A percentile compares a stretch with the other conserved stretches of the same genome.
Evolutionary conservation across 2,329 filamentous ascomycete genomes (phyloP).

Genomic region (Periconia sp.): DNA sequence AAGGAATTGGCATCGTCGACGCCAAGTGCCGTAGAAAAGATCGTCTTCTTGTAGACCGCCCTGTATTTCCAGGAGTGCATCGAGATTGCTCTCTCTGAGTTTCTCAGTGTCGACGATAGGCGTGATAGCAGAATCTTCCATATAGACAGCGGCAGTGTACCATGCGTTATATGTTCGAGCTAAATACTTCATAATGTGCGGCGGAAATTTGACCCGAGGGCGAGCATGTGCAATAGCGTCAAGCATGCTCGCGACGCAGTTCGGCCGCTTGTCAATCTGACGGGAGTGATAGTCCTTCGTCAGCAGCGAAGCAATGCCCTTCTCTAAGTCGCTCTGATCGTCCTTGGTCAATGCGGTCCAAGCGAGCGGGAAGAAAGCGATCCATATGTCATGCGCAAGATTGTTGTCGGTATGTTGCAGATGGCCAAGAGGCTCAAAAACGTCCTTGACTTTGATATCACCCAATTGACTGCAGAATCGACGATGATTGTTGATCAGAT

Average conservation of each 20-base stretch:
- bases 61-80: constrained; percentile 94
- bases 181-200: constrained; percentile 94
- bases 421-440: constrained; percentile 88
- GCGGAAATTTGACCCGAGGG: constrained; percentile 89
- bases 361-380: constrained; percentile 86
- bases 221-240: constrained; percentile 84
- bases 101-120: constrained; percentile 83
- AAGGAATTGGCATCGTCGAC: constrained; percentile 91
- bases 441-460: constrained; percentile 84
- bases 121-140: constrained; percentile 86
- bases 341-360: constrained; percentile 90
- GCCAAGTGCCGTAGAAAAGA: constrained; percentile 96
- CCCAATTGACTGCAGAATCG: constrained; percentile 84
- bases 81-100: constrained; percentile 91
- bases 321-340: constrained; percentile 87
- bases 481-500: constrained; percentile 76
- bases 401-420: constrained; percentile 87
- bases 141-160: constrained; percentile 91
- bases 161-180: constrained; percentile 94
- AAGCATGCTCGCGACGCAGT: constrained; percentile 90
- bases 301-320: constrained; percentile 85
- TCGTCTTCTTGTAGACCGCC: constrained; percentile 91
- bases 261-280: constrained; percentile 92
- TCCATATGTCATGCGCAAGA: constrained; percentile 89
- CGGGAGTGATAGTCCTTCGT: constrained; percentile 96